Evolutionary conservation across 139 green algal species (phyloP).

Genomic region (Chlorella vulgaris): DNA sequence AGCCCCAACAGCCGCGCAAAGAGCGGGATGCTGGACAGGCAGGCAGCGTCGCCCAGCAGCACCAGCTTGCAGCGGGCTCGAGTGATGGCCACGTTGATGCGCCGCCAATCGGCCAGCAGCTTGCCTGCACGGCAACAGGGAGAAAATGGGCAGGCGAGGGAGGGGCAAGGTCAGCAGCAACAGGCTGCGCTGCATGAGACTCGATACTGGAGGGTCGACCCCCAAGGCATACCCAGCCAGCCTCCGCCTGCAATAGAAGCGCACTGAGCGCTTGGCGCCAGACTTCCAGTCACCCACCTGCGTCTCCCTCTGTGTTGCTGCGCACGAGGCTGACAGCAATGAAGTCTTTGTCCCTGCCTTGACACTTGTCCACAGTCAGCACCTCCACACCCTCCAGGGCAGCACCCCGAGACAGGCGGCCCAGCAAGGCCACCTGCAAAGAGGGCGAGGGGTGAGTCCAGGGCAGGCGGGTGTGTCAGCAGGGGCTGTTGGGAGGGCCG

Average conservation of each 20-base stretch:
- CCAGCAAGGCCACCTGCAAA: constrained; percentile 60
- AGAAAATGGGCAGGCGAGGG: background rate
- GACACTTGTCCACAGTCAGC: constrained; percentile 88
- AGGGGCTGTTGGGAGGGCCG: too few species aligned
- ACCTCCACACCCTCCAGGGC: constrained; percentile 66
- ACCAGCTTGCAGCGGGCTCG: constrained; percentile 84
- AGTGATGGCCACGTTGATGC: constrained; percentile 95
- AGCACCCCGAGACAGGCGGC: background rate
- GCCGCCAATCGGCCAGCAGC: constrained; percentile 84
- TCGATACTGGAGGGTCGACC: too few species aligned
- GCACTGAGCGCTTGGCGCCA: too few species aligned
- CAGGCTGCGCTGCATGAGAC: too few species aligned
- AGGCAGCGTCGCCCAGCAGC: constrained; percentile 70
- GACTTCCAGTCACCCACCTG: constrained; percentile 40
- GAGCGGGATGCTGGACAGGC: constrained; percentile 49
- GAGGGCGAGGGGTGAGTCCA: background rate
- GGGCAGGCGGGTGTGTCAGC: background rate
- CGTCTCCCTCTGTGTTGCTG: constrained; percentile 58
- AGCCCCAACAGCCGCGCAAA: constrained; percentile 43
- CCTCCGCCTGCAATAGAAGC: too few species aligned
- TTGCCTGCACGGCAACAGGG: constrained; percentile 31
- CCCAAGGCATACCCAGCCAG: background rate
- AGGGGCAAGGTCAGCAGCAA: background rate
- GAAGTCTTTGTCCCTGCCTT: constrained; percentile 82
- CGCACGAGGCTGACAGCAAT: constrained; percentile 82